Percentiles rank a stretch among this genome's conserved stretches.
Evolutionary conservation across 2,329 filamentous ascomycete genomes (phyloP).

Genomic region (Bipolaris victoriae): DNA sequence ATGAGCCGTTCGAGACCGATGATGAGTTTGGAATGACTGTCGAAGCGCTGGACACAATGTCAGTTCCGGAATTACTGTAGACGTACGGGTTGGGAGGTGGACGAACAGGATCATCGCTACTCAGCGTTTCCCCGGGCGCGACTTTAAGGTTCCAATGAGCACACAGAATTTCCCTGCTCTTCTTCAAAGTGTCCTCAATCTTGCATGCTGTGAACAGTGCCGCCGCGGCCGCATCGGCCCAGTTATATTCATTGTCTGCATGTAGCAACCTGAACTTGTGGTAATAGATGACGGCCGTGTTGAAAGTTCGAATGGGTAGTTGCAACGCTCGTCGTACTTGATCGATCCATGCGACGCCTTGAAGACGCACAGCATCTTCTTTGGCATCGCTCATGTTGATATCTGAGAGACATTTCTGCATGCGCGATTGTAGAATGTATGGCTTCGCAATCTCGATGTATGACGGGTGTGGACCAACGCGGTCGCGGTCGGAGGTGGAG

Average conservation of each 20-base stretch:
- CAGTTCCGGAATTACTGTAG: not conserved
- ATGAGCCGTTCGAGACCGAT: conserved; percentile 91
- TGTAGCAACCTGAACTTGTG: conserved; percentile 91
- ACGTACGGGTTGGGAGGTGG: not conserved
- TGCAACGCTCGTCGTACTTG: conserved; percentile 78
- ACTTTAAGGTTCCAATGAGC: conserved; percentile 86
- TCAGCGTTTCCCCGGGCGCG: conserved; percentile 68
- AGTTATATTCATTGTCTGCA: conserved; percentile 84
- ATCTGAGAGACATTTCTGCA: conserved; percentile 73
- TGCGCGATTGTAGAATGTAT: conserved; percentile 81
- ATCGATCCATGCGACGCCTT: conserved; percentile 89
- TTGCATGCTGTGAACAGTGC: conserved; percentile 94
- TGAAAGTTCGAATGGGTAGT: conserved; percentile 87
- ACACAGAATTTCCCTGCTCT: conserved; percentile 89
- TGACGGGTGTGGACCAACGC: conserved; percentile 63
- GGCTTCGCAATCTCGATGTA: conserved; percentile 71
- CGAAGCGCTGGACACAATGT: conserved; percentile 71
- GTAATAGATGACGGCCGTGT: conserved; percentile 89
- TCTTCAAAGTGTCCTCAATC: conserved; percentile 97
- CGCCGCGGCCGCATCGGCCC: conserved; percentile 82
- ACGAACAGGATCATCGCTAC: conserved; percentile 80
- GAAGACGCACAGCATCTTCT: conserved; percentile 80
- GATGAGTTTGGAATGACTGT: conserved; percentile 76
- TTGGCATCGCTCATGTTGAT: conserved; percentile 75
- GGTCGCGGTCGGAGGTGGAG: conserved; percentile 33